Percentiles rank a stretch among this genome's conserved stretches.
Evolutionary conservation across 1,284 basidiomycete species (phyloP).

Genomic region (Rhodotorula mucilaginosa): DNA sequence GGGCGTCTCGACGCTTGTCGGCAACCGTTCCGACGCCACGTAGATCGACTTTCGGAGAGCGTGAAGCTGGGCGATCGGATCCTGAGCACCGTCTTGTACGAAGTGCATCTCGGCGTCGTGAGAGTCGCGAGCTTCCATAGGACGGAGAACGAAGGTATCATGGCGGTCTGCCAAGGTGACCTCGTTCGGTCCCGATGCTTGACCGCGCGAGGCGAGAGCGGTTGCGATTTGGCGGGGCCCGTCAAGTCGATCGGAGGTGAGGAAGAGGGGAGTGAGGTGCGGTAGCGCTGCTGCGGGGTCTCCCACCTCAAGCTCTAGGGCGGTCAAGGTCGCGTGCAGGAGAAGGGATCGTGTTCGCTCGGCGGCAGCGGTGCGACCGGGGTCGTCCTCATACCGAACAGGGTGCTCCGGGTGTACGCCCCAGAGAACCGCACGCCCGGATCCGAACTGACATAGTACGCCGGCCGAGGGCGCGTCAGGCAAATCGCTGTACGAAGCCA

Average conservation of each 20-base stretch:
- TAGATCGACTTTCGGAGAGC: conserved; percentile 57
- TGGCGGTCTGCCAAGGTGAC: conserved; percentile 24
- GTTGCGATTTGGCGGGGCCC: conserved; percentile 3
- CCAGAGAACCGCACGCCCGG: conserved; percentile 63
- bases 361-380: conserved; percentile 23
- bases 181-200: neutral
- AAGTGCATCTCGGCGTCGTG: conserved; percentile 20
- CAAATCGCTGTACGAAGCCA: conserved; percentile 51
- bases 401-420: conserved; percentile 65
- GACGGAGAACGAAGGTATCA: conserved; percentile 67
- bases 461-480: conserved; percentile 55
- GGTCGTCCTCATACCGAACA: conserved; percentile 42
- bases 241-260: conserved; percentile 22
- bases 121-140: conserved; percentile 11
- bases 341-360: conserved; percentile 51
- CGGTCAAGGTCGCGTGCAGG: conserved; percentile 54
- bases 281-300: conserved; percentile 21
- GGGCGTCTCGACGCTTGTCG: conserved; percentile 49
- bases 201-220: conserved; percentile 17
- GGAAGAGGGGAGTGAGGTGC: conserved; percentile 35
- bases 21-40: conserved; percentile 48
- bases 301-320: conserved; percentile 54
- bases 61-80: conserved; percentile 23
- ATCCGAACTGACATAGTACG: conserved; percentile 56
- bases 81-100: neutral